Base-by-base conservation (phyloP, 1,139 yeast species). In the Debaryomyces subglobosus region DNA sequence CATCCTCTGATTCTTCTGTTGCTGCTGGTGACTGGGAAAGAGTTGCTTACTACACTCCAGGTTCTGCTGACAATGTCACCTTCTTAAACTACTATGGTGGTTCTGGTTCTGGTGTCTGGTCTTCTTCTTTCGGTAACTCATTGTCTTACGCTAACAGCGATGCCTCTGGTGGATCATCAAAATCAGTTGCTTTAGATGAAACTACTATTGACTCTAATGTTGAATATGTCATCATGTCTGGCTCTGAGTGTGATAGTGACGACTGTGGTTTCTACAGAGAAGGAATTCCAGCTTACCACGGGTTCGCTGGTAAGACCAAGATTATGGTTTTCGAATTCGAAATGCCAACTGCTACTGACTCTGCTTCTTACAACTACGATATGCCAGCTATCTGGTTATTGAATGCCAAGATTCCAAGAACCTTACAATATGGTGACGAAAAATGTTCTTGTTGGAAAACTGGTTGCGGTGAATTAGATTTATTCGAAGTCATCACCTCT, bases 71-170 rank as follows among this genome's bases (percentile, higher is more conserved):
- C 58, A 91, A 91, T 67, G 77, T 86, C 59, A 85, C 85, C 37
- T 92, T 94, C 81, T 77, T 92, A 74, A 94, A 92, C 82, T 81
- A 86, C 66, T 76, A 79, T 58, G 97, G 97, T 67, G 96, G 92
- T 57, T 70, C 81, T 35, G 90, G 89, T 47, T 87, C 96, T 16
- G 97, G 97, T 71, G 80, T 79, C 42, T 90, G 89, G 86, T 89
- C 94, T 43, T 62, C 84, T 35, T 77, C 86, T 65, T 90, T 89
- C 69, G 99, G 99, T 68, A 87, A 87, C 81, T 94, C 98, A 43
- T 78, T 94, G 55, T 89, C 97, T 5, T 94, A 79, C 69, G 85
- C 89, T 53, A 87, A 81, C 56, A 57, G 85, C 13, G 91, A 91
- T 62, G 96, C 96, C 68, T 72, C 78, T 42, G 78, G 85, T 48